Percentiles rank a stretch among this genome's conserved stretches.
Evolutionary conservation across 2,329 filamentous ascomycete species (phyloP).

Genomic region (Rhynchosporium agropyri): DNA sequence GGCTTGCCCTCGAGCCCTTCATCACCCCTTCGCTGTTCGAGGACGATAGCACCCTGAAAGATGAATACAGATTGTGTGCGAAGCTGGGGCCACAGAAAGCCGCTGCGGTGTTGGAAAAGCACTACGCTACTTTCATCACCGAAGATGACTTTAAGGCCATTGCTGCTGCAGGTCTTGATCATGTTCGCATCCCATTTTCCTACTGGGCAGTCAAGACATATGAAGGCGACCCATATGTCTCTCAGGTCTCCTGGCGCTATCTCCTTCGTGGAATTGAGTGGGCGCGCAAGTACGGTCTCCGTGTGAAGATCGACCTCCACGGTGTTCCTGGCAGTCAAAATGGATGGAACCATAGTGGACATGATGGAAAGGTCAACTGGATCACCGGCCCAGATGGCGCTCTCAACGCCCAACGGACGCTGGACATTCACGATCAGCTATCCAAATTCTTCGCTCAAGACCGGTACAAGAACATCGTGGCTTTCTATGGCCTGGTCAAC

Average conservation of each 20-base stretch:
- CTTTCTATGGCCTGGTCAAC: constrained; percentile 92
- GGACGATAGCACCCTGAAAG: constrained; percentile 58
- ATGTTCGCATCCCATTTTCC: constrained; percentile 92
- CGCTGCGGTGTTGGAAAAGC: constrained; percentile 73
- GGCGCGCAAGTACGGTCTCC: constrained; percentile 86
- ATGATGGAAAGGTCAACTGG: constrained; percentile 80
- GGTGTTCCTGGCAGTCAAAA: constrained; percentile 93
- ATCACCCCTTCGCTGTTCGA: constrained; percentile 91
- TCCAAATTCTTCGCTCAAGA: constrained; percentile 91
- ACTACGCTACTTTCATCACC: constrained; percentile 87
- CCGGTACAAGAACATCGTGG: constrained; percentile 87
- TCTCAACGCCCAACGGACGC: constrained; percentile 75
- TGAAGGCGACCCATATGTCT: constrained; percentile 82
- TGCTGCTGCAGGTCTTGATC: constrained; percentile 84
- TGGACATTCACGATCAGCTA: constrained; percentile 84
- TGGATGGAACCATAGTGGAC: constrained; percentile 95
- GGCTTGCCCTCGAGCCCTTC: constrained; percentile 91
- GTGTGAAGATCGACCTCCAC: constrained; percentile 91
- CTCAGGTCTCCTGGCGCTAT: constrained; percentile 88
- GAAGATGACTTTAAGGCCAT: constrained; percentile 85
- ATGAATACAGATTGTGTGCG: constrained; percentile 80
- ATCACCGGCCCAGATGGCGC: constrained; percentile 82
- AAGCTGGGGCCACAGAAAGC: constrained; percentile 69
- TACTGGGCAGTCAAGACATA: constrained; percentile 94
- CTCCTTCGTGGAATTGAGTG: constrained; percentile 91